phyloP scores from a whole-genome alignment of 2,329 filamentous ascomycete genomes.

The Apiospora koreana region DNA sequence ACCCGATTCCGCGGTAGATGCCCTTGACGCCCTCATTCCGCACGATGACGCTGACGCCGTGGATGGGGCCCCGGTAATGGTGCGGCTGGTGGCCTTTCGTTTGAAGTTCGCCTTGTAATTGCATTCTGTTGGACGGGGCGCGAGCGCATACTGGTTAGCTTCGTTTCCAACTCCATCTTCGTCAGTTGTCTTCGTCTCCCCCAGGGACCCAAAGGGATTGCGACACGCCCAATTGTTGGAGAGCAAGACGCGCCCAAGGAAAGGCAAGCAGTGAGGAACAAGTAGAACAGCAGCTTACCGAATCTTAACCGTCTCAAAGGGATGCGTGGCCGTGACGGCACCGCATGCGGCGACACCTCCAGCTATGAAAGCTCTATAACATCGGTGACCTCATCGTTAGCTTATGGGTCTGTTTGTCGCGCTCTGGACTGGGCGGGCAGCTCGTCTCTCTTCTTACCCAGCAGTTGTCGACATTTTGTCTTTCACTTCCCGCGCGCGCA shows the following conservation, averaged over 20 bases:
- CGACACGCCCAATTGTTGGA: not conserved
- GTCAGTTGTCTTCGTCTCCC: not conserved
- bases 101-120: conserved; percentile 94
- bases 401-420: not conserved
- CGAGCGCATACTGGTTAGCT: not conserved
- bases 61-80: conserved; percentile 87
- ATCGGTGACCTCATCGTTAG: not conserved
- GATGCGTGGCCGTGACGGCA: conserved; percentile 95
- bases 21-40: conserved; percentile 86
- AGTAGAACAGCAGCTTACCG: conserved; percentile 56
- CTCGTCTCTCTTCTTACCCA: conserved; percentile 23
- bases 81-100: conserved; percentile 81
- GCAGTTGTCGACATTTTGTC: conserved; percentile 32
- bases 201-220: conserved; percentile 11
- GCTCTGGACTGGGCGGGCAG: not conserved
- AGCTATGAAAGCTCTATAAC: conserved; percentile 79
- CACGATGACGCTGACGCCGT: conserved; percentile 87
- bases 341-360: conserved; percentile 96
- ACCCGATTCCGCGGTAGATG: conserved; percentile 85
- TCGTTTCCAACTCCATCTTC: conserved; percentile 3
- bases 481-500: conserved; percentile 1
- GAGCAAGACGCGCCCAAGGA: not conserved
- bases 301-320: conserved; percentile 99
- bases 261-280: not conserved
- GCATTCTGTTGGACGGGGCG: conserved; percentile 61